phyloP scores from a whole-genome alignment of 257 asterid genomes.

The Nicotiana attenuata region DNA sequence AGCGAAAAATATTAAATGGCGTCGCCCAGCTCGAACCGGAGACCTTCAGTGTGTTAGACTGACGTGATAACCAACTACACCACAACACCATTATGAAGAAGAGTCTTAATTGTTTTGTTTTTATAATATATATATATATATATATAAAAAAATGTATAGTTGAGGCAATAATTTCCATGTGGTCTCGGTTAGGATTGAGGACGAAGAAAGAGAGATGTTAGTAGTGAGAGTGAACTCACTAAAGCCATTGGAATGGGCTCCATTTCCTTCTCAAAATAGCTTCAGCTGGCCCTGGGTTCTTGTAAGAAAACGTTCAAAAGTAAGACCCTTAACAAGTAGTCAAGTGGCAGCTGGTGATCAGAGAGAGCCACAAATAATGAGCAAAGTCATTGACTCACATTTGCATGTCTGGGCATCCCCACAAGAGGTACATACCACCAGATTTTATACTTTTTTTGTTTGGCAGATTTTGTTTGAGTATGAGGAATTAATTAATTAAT shows the following conservation, averaged over 20 bases:
- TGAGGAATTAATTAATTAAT: neutral
- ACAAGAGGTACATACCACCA: constrained; percentile 30
- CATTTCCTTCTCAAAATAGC: constrained; percentile 9
- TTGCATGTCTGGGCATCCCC: constrained; percentile 93
- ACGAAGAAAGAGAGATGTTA: neutral
- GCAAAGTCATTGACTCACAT: constrained; percentile 72
- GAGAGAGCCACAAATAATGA: constrained; percentile 8
- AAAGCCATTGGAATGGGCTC: constrained; percentile 28
- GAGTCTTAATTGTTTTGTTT: rapidly evolving
- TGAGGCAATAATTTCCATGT: neutral
- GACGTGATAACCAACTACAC: constrained; percentile 95
- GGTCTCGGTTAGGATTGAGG: neutral
- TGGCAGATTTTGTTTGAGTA: neutral
- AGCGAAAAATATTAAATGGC: constrained; percentile 20
- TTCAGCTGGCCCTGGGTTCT: constrained; percentile 5
- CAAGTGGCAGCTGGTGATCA: constrained; percentile 32
- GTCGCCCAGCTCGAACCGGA: constrained; percentile 83
- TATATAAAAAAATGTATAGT: rapidly evolving
- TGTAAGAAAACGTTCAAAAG: constrained; percentile 8
- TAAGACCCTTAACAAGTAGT: constrained; percentile 1
- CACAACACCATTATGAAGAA: constrained; percentile 32
- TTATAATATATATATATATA: neutral
- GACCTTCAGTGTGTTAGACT: constrained; percentile 93
- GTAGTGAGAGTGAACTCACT: constrained; percentile 23
- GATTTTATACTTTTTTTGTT: neutral